Percentiles rank a stretch among this genome's conserved stretches.
phyloP scores from a whole-genome alignment of 352 stramenopile genomes.

The Pythium rishiriense region DNA sequence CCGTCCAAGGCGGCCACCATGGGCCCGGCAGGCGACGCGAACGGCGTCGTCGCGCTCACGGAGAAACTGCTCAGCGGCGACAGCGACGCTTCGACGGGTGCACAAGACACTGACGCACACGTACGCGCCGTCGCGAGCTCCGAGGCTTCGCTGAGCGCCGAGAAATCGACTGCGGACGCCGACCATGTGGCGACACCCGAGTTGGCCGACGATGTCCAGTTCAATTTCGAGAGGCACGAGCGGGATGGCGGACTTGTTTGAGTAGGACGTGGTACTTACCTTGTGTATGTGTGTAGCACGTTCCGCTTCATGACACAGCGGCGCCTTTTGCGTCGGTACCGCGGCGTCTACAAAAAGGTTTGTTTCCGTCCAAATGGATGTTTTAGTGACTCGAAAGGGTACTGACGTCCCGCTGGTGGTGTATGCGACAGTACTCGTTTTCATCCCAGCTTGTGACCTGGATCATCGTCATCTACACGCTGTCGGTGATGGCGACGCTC shows the following conservation, averaged over 20 bases:
- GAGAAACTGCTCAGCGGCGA: not conserved
- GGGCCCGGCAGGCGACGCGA: not conserved
- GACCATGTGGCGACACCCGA: too few relatives aligned
- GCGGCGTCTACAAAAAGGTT: constrained; percentile 44
- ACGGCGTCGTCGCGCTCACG: constrained; percentile 13
- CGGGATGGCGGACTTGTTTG: too few relatives aligned
- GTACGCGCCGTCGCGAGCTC: not conserved
- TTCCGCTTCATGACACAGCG: constrained; percentile 42
- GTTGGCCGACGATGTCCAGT: constrained; percentile 29
- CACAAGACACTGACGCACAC: not conserved
- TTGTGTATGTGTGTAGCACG: constrained; percentile 26
- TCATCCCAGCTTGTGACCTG: constrained; percentile 36
- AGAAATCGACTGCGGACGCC: not conserved
- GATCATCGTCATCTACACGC: constrained; percentile 38
- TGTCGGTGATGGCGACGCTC: constrained; percentile 37
- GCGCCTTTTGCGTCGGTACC: constrained; percentile 38
- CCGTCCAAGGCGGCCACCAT: not conserved
- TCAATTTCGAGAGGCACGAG: constrained; percentile 46
- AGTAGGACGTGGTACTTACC: not conserved
- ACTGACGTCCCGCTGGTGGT: not conserved
- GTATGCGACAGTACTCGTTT: constrained; percentile 33
- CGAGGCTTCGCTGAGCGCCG: not conserved
- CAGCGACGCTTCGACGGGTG: not conserved
- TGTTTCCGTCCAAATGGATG: not conserved
- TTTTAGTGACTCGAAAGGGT: not conserved